phyloP scores from a whole-genome alignment of 2,329 filamentous ascomycete genomes.

The Hypoxylon sp. region DNA sequence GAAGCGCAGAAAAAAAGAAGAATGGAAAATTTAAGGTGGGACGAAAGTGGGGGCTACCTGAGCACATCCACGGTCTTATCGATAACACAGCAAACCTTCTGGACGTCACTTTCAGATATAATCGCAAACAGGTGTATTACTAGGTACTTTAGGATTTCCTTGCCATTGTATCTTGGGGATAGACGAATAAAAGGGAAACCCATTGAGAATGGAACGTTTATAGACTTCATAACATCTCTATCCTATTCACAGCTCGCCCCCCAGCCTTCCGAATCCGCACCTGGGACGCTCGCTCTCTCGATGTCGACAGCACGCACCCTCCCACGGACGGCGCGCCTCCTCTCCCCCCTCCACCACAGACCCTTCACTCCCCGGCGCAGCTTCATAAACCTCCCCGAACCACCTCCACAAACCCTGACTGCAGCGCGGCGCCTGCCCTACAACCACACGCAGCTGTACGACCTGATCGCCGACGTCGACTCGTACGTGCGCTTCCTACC shows the following conservation, averaged over 20 bases:
- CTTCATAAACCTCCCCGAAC: slow-evolving; percentile 44
- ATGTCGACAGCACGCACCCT: slow-evolving; percentile 39
- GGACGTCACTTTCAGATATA: slow-evolving; percentile 26
- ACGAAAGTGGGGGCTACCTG: slow-evolving; percentile 13
- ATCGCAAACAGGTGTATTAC: slow-evolving; percentile 4
- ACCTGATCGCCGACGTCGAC: slow-evolving; percentile 88
- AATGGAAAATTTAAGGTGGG: slow-evolving; percentile 32
- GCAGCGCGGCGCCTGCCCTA: slow-evolving; percentile 85
- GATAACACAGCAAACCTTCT: slow-evolving; percentile 17
- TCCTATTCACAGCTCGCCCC: not conserved
- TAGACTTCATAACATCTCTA: slow-evolving; percentile 11
- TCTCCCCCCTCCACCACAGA: slow-evolving; percentile 31
- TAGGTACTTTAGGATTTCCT: not conserved
- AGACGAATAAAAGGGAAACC: slow-evolving; percentile 12
- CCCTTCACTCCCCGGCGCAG: slow-evolving; percentile 50
- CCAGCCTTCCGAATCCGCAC: not conserved
- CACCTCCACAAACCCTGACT: slow-evolving; percentile 73
- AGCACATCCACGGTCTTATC: slow-evolving; percentile 22
- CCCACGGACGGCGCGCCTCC: not conserved
- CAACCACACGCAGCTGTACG: slow-evolving; percentile 78
- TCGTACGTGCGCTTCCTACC: slow-evolving; percentile 91
- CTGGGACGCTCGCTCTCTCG: slow-evolving; percentile 1
- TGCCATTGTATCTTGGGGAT: slow-evolving; percentile 2
- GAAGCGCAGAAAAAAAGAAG: slow-evolving; percentile 19
- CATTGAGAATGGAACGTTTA: slow-evolving; percentile 29